Evolutionary conservation across 441 rosid genomes (phyloP).

Genomic region (Brassica hybrid): DNA sequence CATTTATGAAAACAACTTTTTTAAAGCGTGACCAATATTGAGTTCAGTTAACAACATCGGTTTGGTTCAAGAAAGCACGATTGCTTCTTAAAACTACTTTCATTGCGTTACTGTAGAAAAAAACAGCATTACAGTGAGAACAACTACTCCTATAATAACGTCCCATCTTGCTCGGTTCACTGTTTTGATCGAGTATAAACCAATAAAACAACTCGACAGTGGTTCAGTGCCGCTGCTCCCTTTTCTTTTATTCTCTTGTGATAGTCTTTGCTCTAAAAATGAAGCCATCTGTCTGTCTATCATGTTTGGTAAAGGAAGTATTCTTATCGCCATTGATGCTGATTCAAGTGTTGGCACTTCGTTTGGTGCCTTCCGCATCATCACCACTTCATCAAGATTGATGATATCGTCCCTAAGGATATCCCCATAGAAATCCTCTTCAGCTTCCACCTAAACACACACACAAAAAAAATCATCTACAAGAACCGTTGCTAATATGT

Average conservation of each 20-base stretch:
- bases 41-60: too few species aligned
- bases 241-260: slow-evolving; percentile 23
- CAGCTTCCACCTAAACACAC: slow-evolving; percentile 50
- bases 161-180: too few species aligned
- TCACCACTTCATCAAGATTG: slow-evolving; percentile 46
- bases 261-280: slow-evolving; percentile 16
- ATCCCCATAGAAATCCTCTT: slow-evolving; percentile 66
- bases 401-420: slow-evolving; percentile 79
- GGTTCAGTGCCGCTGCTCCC: background rate
- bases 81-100: too few species aligned
- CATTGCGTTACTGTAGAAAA: too few species aligned
- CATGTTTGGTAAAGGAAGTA: slow-evolving; percentile 35
- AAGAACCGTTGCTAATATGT: background rate
- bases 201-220: too few species aligned
- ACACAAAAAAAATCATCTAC: background rate
- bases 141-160: too few species aligned
- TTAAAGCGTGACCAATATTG: too few species aligned
- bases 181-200: too few species aligned
- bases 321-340: slow-evolving; percentile 28
- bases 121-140: too few species aligned
- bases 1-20: background rate
- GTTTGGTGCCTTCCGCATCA: background rate
- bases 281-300: slow-evolving; percentile 33
- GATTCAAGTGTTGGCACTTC: slow-evolving; percentile 37
- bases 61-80: too few species aligned